Percentiles rank a stretch among this genome's conserved stretches.
These are phyloP conservation scores for Epichloe elymi DNA, from an alignment of 2,329 filamentous ascomycete genomes.

Conservation along the genomic window DNA sequence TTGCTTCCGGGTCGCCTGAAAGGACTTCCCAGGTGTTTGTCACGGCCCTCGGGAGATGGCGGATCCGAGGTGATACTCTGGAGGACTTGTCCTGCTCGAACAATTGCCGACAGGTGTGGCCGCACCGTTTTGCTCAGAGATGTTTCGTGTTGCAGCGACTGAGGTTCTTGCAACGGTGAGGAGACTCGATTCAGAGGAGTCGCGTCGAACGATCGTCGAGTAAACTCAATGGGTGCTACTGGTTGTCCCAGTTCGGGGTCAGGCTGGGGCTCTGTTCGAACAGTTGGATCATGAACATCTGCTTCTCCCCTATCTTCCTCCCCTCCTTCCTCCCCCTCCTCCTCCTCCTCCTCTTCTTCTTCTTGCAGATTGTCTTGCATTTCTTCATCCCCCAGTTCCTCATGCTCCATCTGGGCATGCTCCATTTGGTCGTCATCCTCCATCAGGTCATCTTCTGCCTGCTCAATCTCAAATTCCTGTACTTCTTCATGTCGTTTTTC, in stretches of 20 bases:
- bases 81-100: conserved; percentile 42
- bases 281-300: neutral
- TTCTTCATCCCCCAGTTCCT: conserved; percentile 6
- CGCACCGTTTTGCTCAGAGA: conserved; percentile 20
- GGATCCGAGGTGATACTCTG: conserved; percentile 47
- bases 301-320: neutral
- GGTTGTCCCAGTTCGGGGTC: neutral
- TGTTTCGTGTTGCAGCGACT: conserved; percentile 17
- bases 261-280: neutral
- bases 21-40: conserved; percentile 40
- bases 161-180: conserved; percentile 23
- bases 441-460: neutral
- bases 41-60: conserved; percentile 39
- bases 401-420: neutral
- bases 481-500: neutral
- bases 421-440: neutral
- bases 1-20: conserved; percentile 32
- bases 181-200: conserved; percentile 23
- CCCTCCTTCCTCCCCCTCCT: neutral
- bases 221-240: conserved; percentile 11
- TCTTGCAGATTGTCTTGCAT: neutral
- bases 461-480: conserved; percentile 1
- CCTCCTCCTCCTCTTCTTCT: neutral
- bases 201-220: conserved; percentile 14
- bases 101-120: conserved; percentile 41